Evolutionary conservation across 345 rosid species (phyloP), one percentile per base, ranked within the genome.

Genomic region (Eutrema japonicum): DNA sequence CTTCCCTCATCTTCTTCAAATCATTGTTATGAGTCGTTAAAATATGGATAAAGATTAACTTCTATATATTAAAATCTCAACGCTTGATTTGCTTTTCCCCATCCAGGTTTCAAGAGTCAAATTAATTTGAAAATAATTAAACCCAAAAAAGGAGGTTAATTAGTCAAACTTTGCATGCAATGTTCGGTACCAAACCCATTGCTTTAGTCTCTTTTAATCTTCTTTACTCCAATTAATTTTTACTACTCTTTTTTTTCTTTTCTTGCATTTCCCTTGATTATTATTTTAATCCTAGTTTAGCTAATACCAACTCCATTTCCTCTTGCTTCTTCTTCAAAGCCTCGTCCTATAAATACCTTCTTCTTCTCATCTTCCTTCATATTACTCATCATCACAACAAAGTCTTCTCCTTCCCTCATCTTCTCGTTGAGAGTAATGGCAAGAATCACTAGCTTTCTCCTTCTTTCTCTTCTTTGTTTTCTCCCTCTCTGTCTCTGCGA

Each of bases 381-480:
- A 81, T 66, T 69, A 66, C 67, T 51, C 35, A 36, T 55, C 75
- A 61, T 8, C 71, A 75, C 56, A 73, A 6, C 22, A 18, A 18
- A 74, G 66, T 54, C 74, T 64, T 66, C 55, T 64, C 8, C 6
- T 43, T 41, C 8, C 33, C 29, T 36, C 51, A 47, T 64, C 67
- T 64, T 55, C 68, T n/a, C 64, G 36, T 64, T 38, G 63, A 50
- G 35, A 64, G 38, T 37, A 56, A 82, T 85, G 96, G 81, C 83
- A 72, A 72, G 67, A 26, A 35, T 54, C 50, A 56, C 36, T 53
- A 68, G 72, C 83, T 37, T 78, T 62, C 69, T 85, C 49, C 51
- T 77, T 58, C 48, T 86, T 56, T 63, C 83, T 76, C 80, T 93
- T 26, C 72, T 93, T 62, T 83, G 83, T 61, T 27, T 83, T 55